Evolutionary conservation across 2,329 filamentous ascomycete genomes (phyloP), one percentile per base, ranked within the genome.

Genomic region (Fusarium camptoceras): DNA sequence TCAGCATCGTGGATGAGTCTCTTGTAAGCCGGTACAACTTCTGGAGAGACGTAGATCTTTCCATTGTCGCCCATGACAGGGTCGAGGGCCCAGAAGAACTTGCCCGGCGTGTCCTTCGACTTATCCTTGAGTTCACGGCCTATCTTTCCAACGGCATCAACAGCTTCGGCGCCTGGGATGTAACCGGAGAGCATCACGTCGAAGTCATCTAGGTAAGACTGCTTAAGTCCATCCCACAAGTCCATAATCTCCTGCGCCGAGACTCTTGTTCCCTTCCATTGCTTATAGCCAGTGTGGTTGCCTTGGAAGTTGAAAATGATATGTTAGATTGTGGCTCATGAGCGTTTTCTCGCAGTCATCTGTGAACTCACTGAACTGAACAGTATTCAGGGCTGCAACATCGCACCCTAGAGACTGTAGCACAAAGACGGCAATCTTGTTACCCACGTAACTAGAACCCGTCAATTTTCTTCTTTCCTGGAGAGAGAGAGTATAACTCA

Each of bases 31-130:
- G 94, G 94, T 18, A 98, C 92, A 6, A 97, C 94, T 70, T 97
- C 94, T 74, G 95, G 91, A 8, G 91, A 92, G 10, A 99, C 95
- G 77, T 99, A 99, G 15, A 99, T 85, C 72, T 88, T 89, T 51
- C 94, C 96, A 76, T 98, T 94, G 78, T 99, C 96, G 30, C 96
- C 96, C 96, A 99, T 99, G 49, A 99, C 96, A 0, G 97, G 96
- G 79, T 99, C 96, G 27, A 99, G 86, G 5, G 97, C 93, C 95
- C 95, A 98, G 82, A 98, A 98, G 83, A 98, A 97, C 47, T 87
- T 89, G 1, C 94, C 92, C 0, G 92, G 90, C 31, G 84, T 86
- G 16, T 82, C 83, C 37, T 82, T 83, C 3, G 88, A 85, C 74
- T 89, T 91, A 55, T 87, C 83, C 78, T 91, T 92, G 65, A 98